Percentiles rank a stretch among this genome's conserved stretches.
These are phyloP conservation scores for Diaporthe vaccinii DNA, from an alignment of 2,329 filamentous ascomycete genomes.

Conservation along the genomic window DNA sequence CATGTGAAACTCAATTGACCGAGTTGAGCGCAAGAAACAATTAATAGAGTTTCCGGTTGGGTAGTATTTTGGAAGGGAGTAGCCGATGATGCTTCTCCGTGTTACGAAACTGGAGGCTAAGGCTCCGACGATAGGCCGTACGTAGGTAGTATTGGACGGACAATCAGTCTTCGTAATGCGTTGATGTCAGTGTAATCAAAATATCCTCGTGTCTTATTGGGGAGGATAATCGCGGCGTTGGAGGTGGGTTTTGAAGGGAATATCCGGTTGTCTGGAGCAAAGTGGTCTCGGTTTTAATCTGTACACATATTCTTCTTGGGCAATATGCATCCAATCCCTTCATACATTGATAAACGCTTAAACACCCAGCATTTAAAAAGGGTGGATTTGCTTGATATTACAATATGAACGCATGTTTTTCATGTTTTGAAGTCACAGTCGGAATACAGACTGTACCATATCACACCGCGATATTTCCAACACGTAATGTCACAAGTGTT, in stretches of 20 bases:
- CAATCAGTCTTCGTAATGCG: constrained; percentile 6
- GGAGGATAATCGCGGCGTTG: not conserved
- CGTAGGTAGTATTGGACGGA: not conserved
- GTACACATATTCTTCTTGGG: too few species aligned
- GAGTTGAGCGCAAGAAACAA: constrained; percentile 5
- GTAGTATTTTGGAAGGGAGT: constrained; percentile 27
- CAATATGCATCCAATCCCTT: too few species aligned
- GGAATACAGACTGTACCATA: not conserved
- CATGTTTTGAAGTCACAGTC: not conserved
- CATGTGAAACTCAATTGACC: constrained; percentile 17
- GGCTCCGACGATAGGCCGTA: constrained; percentile 17
- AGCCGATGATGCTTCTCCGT: constrained; percentile 21
- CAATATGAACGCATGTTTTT: not conserved
- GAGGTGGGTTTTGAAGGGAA: not conserved
- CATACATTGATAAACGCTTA: too few species aligned
- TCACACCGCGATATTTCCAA: not conserved
- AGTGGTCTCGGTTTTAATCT: too few species aligned
- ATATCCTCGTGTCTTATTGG: not conserved
- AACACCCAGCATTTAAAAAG: too few species aligned
- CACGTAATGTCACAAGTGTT: not conserved
- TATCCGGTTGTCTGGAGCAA: not conserved
- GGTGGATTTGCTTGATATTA: not conserved
- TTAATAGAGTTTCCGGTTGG: constrained; percentile 9
- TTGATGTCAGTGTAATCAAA: constrained; percentile 15
- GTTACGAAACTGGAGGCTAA: constrained; percentile 17